Evolutionary conservation across 352 stramenopile species (phyloP), one percentile per base, ranked within the genome.

Genomic region (Saprolegnia diclina): DNA sequence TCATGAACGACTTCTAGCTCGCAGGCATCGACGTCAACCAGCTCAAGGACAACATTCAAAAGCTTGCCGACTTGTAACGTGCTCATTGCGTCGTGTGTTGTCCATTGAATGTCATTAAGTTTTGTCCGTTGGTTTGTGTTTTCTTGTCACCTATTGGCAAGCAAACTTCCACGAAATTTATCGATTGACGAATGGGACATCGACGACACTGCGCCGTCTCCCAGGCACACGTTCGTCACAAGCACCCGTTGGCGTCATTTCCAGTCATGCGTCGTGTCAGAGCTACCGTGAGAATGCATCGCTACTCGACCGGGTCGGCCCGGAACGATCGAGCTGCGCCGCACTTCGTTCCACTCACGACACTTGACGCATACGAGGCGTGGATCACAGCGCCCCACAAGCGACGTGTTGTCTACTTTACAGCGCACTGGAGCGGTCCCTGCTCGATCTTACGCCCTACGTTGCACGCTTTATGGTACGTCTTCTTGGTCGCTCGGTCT

Each of bases 1-100:
- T 54, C n/a, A 54, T 54, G n/a, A 22, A 54, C 24, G 46, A 22
- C 46, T 29, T 29, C n/a, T 54, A 54, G 46, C 46, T 54, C 24
- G n/a, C 46, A 29, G n/a, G n/a, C 46, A 29, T 54, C 2, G 46
- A 54, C 5, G 24, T 54, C 24, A 29, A 54, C n/a, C 46, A 29
- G 24, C 24, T 54, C n/a, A 54, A 54, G 5, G n/a, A 22, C 46
- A 54, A 54, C 24, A 54, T 54, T 5, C n/a, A 54, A 54, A 54
- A 54, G 46, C 46, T 54, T 5, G 46, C 46, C 24, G n/a, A 22
- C n/a, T 54, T 54, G 46, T 54, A 54, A 29, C 24, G 46, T 54
- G n/a, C 24, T 54, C 24, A 2, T 54, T 35, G 29, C 29, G 29
- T 35, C 29, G 29, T 35, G 29, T 35, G 24, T 54, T 29, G n/a